Conservation (phyloP, 306 rosid genomes). For the Fragaria nilgerrensis region DNA sequence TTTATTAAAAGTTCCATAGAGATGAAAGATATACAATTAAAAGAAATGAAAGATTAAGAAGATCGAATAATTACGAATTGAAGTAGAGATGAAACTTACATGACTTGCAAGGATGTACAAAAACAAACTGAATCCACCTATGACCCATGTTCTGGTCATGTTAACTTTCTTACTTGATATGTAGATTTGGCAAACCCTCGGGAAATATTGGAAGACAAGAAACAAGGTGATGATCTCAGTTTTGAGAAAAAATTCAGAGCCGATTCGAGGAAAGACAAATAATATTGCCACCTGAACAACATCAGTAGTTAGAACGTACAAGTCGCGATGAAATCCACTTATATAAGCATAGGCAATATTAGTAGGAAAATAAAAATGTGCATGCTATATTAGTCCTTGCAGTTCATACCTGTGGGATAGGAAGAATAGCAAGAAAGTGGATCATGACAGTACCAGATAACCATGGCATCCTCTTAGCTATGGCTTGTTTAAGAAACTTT, state of each 20-base stretch:
- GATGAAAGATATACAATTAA: not conserved
- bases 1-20: not conserved
- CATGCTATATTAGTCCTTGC: not conserved
- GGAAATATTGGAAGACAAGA: not conserved
- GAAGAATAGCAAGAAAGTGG: constrained; percentile 13
- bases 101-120: not conserved
- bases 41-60: not conserved
- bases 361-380: not conserved
- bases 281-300: not conserved
- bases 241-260: not conserved
- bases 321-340: not conserved
- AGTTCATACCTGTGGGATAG: constrained; percentile 19
- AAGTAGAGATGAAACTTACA: constrained; percentile 11
- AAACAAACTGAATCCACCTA: not conserved
- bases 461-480: not conserved
- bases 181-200: not conserved
- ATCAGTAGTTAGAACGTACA: not conserved
- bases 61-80: not conserved
- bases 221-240: not conserved
- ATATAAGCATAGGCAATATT: not conserved
- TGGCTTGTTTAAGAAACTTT: not conserved
- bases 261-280: not conserved
- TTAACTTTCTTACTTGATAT: not conserved
- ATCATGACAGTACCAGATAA: not conserved
- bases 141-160: not conserved